A percentile compares a stretch with the other conserved stretches of the same genome.
These are phyloP conservation scores for Ogataea allantospora DNA, from an alignment of 805 yeast species.

Conservation along the genomic window DNA sequence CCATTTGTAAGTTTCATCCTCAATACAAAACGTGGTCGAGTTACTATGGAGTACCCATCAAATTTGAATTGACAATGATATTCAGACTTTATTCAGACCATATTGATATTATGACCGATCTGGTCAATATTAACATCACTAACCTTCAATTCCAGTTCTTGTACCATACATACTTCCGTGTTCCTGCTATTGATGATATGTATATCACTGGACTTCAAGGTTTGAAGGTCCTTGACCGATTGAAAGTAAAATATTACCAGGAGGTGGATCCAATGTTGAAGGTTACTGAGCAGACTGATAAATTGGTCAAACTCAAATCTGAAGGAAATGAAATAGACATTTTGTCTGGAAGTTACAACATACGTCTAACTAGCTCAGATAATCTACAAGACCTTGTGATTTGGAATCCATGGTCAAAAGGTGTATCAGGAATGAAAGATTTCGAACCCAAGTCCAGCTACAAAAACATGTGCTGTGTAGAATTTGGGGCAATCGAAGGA, in stretches of 20 bases:
- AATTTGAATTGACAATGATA: slow-evolving; percentile 14
- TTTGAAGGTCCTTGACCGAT: slow-evolving; percentile 13
- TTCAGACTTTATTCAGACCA: slow-evolving; percentile 11
- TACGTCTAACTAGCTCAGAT: slow-evolving; percentile 12
- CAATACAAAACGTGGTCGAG: slow-evolving; percentile 19
- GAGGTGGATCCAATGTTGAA: slow-evolving; percentile 17
- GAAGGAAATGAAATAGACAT: slow-evolving; percentile 13
- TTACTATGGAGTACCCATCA: slow-evolving; percentile 10
- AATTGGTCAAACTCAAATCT: slow-evolving; percentile 9
- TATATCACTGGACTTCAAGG: slow-evolving; percentile 22
- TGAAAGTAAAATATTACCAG: slow-evolving; percentile 6
- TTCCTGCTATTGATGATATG: slow-evolving; percentile 18
- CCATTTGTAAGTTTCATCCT: slow-evolving; percentile 1
- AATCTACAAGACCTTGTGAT: slow-evolving; percentile 19
- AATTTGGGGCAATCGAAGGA: slow-evolving; percentile 22
- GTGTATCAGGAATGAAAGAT: slow-evolving; percentile 16
- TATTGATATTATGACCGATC: slow-evolving; percentile 6
- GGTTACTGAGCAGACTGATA: slow-evolving; percentile 16
- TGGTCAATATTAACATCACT: slow-evolving; percentile 12
- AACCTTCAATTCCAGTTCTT: slow-evolving; percentile 22
- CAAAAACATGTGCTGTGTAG: slow-evolving; percentile 22
- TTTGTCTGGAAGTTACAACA: slow-evolving; percentile 17
- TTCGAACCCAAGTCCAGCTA: slow-evolving; percentile 22
- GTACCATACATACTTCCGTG: slow-evolving; percentile 22
- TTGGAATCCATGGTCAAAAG: slow-evolving; percentile 24